phyloP scores from a whole-genome alignment of 495 filamentous ascomycete species.

The Penicillium taxi region DNA sequence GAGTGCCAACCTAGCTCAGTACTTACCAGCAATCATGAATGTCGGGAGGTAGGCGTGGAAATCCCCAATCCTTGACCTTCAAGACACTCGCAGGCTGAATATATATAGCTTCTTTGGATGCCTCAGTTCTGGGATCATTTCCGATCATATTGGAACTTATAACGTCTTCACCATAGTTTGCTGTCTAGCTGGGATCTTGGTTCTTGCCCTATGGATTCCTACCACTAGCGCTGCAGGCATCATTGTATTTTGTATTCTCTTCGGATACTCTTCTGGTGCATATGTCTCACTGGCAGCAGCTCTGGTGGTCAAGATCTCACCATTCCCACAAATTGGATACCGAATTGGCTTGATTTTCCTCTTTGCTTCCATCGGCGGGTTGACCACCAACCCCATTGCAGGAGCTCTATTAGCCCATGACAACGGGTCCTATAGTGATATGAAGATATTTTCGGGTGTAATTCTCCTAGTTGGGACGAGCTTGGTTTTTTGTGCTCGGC shows the following conservation, averaged over 20 bases:
- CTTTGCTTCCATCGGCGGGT: conserved; percentile 19
- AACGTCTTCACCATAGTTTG: conserved; percentile 20
- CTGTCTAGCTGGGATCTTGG: conserved; percentile 17
- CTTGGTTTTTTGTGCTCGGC: conserved; percentile 8
- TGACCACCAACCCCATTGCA: conserved; percentile 60
- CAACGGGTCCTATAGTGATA: conserved; percentile 10
- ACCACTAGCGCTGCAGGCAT: conserved; percentile 14
- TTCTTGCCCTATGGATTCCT: conserved; percentile 24
- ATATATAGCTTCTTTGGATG: conserved; percentile 22
- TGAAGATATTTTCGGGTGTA: conserved; percentile 24
- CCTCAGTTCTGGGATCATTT: conserved; percentile 15
- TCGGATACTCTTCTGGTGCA: conserved; percentile 26
- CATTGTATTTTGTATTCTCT: conserved; percentile 21
- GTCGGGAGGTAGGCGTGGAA: conserved; percentile 41
- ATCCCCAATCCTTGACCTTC: no score
- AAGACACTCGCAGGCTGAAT: no score
- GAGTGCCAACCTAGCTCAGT: conserved; percentile 43
- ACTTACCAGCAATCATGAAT: conserved; percentile 63
- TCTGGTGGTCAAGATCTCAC: conserved; percentile 21
- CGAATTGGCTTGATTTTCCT: conserved; percentile 18
- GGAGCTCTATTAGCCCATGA: conserved; percentile 31
- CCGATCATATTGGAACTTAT: conserved; percentile 21
- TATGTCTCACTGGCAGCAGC: conserved; percentile 23
- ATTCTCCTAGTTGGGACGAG: conserved; percentile 12
- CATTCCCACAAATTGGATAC: conserved; percentile 19